Evolutionary conservation across 2,329 filamentous ascomycete genomes (phyloP), one percentile per base, ranked within the genome.

Genomic region (Penicillium corylophilum): DNA sequence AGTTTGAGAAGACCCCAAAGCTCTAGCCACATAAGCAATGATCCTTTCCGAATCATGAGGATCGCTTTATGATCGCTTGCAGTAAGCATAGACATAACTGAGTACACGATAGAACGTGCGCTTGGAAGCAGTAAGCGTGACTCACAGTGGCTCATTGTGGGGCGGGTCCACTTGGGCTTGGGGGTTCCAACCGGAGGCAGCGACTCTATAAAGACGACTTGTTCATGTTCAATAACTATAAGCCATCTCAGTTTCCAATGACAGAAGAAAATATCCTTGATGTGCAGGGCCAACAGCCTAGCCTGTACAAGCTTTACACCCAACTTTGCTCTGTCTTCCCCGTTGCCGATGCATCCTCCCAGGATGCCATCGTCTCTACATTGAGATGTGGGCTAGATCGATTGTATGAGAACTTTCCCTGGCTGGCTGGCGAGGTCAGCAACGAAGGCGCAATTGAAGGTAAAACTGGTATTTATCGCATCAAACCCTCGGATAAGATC

Each of bases 401-500:
- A 26, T 40, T 61, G 8, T 24, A 49, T 28, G 28, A 45, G 8
- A 26, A 13, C 13, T 56, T 58, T 26, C 51, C 49, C 18, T 60
- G 53, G 56, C 54, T 59, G 24, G 51, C 56, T 28, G 79, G 78
- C 4, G 66, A 74, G 13, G 72, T 78, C 1, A 59, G 76, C 20
- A 64, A 71, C 16, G 66, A 74, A 18, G 66, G 60, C 2, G 59
- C 61, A 10, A 51, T 53, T 15, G 45, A 63, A 3, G 65, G 60
- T 18, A 63, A 64, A 3, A 61, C 64, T 0, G 74, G 72, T 1
- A 28, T 63, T 2, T 76, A 71, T 60, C 73, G 67, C 50, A 78
- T 82, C 51, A 64, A 55, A 13, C 64, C 66, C 0, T 56, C 65
- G 10, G 44, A 61, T 12, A 62, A 51, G 0, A 73, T 74, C 0